These are phyloP conservation scores for Halenospora varia DNA, from an alignment of 495 filamentous ascomycete species.

Conservation along the genomic window DNA sequence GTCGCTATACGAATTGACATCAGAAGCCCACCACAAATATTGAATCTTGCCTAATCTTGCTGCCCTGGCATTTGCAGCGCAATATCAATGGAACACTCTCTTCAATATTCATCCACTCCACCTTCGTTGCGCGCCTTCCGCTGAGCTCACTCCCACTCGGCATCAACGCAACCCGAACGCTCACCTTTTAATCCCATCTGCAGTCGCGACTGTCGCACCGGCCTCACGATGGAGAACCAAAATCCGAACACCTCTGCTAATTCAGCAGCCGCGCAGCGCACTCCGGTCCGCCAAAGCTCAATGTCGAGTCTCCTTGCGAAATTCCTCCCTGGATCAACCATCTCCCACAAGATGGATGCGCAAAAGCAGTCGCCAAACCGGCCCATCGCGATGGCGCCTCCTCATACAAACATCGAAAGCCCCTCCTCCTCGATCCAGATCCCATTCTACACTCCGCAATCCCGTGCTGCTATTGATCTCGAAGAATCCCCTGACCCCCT, in stretches of 20 bases:
- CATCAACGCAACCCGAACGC: too few relatives aligned
- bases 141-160: not conserved
- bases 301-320: slow-evolving; percentile 19
- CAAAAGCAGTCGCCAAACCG: too few relatives aligned
- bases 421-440: not conserved
- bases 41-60: too few relatives aligned
- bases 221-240: not conserved
- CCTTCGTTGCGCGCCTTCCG: not conserved
- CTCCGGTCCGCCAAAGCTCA: slow-evolving; percentile 6
- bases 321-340: slow-evolving; percentile 16
- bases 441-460: not conserved
- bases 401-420: slow-evolving; percentile 3
- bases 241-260: not conserved
- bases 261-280: not conserved
- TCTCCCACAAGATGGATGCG: slow-evolving; percentile 23
- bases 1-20: too few relatives aligned
- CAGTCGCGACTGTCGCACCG: not conserved
- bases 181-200: not conserved
- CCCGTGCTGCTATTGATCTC: not conserved
- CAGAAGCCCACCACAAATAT: too few relatives aligned
- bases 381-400: too few relatives aligned
- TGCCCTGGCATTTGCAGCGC: not conserved
- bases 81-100: not conserved
- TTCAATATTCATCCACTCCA: not conserved
- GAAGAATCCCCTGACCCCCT: slow-evolving; percentile 6